A percentile compares a stretch with the other conserved stretches of the same genome.
Conservation (phyloP, 2,329 filamentous ascomycete species). For the Phaeophleospora eucalypticola region DNA sequence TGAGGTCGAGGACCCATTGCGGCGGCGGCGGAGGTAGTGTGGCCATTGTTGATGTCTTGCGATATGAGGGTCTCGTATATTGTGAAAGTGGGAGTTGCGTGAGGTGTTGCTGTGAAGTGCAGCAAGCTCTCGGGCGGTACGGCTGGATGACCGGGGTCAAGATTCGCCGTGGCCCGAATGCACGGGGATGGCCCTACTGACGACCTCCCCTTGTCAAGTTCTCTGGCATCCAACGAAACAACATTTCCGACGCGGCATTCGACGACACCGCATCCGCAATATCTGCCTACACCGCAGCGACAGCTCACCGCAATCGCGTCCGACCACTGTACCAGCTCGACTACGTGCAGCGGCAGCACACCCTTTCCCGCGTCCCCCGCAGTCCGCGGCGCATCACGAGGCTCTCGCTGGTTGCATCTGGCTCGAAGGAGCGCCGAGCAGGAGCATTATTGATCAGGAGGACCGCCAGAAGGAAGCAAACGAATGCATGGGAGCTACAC, state of each 20-base stretch:
- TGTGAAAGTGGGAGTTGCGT: too few relatives aligned
- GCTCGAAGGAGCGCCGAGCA: too few relatives aligned
- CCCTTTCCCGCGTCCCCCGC: slow-evolving; percentile 2
- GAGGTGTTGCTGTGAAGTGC: not conserved
- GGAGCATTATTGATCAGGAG: slow-evolving; percentile 1
- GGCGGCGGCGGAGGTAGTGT: slow-evolving; percentile 52
- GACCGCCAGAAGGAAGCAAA: slow-evolving; percentile 3
- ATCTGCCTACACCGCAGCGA: not conserved
- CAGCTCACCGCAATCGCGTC: not conserved
- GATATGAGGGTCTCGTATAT: too few relatives aligned
- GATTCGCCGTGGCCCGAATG: not conserved
- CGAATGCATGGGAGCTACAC: slow-evolving; percentile 5
- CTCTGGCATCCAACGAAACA: too few relatives aligned
- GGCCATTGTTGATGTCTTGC: slow-evolving; percentile 21
- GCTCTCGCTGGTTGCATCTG: not conserved
- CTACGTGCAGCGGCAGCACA: not conserved
- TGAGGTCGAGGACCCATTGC: slow-evolving; percentile 78
- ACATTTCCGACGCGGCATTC: not conserved
- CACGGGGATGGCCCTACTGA: too few relatives aligned
- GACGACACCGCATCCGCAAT: too few relatives aligned
- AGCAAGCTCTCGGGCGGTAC: not conserved
- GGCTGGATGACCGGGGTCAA: not conserved
- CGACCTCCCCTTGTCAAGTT: too few relatives aligned
- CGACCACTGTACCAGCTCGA: too few relatives aligned
- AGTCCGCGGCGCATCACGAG: slow-evolving; percentile 1